Percentiles rank a stretch among this genome's conserved stretches.
phyloP scores from a whole-genome alignment of 1,284 basidiomycete genomes.

The Fomitiporia mediterranea region DNA sequence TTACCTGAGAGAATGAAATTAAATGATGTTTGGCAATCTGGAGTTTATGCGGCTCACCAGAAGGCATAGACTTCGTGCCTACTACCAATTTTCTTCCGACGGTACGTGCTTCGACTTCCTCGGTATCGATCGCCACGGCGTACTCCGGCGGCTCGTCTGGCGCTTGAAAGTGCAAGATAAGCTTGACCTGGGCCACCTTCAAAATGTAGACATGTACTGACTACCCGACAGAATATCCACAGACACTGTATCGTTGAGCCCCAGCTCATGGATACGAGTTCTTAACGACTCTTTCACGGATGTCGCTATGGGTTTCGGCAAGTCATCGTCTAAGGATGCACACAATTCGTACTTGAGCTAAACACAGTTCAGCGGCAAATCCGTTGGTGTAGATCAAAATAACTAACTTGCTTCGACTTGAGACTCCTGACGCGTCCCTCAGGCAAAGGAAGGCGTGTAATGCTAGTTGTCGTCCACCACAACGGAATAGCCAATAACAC shows the following conservation, averaged over 20 bases:
- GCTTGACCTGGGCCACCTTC: neutral
- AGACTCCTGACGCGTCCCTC: conserved; percentile 54
- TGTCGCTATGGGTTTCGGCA: neutral
- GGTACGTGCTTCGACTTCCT: neutral
- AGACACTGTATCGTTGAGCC: conserved; percentile 7
- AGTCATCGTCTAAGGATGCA: conserved; percentile 39
- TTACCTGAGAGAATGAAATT: neutral
- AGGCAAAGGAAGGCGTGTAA: conserved; percentile 74
- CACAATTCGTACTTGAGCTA: conserved; percentile 43
- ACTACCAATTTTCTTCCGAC: conserved; percentile 9
- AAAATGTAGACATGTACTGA: neutral
- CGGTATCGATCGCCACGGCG: neutral
- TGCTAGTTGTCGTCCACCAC: conserved; percentile 89
- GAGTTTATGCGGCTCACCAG: neutral
- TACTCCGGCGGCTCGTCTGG: neutral
- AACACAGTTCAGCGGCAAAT: neutral
- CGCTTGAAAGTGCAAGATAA: neutral
- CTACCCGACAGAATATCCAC: conserved; percentile 1
- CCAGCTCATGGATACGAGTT: conserved; percentile 1
- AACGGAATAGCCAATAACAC: conserved; percentile 72
- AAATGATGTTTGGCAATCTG: neutral
- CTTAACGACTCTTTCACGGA: neutral
- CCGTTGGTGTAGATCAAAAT: neutral
- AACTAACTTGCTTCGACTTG: conserved; percentile 34
- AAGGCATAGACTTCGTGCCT: conserved; percentile 7